Conservation (phyloP, 495 filamentous ascomycete species). For the Neurospora intermedia region DNA sequence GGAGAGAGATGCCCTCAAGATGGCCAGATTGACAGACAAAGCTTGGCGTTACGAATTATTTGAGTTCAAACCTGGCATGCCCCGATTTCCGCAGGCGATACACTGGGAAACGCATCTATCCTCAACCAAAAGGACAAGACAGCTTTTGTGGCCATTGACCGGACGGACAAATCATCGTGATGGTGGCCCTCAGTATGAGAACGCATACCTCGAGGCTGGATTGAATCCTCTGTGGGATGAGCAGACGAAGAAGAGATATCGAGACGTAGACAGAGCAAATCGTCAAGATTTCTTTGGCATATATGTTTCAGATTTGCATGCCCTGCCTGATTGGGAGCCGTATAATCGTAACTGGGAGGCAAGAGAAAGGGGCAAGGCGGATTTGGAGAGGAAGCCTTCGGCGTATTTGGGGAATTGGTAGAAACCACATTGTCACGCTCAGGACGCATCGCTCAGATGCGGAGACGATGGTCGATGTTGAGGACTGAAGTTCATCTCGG, state of each 20-base stretch:
- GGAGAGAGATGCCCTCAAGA: background rate
- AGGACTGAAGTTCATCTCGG: background rate
- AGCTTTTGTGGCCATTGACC: background rate
- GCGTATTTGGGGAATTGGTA: background rate
- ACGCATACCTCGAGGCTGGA: conserved; percentile 1
- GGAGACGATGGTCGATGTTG: background rate
- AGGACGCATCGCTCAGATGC: background rate
- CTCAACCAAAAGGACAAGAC: background rate
- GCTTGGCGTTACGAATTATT: background rate
- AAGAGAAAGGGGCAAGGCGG: background rate
- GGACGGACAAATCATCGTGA: conserved; percentile 3
- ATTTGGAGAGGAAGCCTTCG: background rate
- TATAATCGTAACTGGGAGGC: background rate
- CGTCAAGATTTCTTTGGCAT: background rate
- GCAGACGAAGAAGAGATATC: background rate
- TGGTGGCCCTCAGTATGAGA: conserved; percentile 10
- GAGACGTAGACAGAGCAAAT: background rate
- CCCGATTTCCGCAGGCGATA: background rate
- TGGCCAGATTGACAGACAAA: background rate
- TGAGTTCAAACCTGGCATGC: background rate
- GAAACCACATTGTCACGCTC: background rate
- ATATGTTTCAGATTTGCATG: background rate
- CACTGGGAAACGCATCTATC: background rate
- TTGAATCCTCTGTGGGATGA: background rate
- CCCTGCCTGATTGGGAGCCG: background rate